phyloP scores from a whole-genome alignment of 2,329 filamentous ascomycete genomes.

The Fusarium sp. region DNA sequence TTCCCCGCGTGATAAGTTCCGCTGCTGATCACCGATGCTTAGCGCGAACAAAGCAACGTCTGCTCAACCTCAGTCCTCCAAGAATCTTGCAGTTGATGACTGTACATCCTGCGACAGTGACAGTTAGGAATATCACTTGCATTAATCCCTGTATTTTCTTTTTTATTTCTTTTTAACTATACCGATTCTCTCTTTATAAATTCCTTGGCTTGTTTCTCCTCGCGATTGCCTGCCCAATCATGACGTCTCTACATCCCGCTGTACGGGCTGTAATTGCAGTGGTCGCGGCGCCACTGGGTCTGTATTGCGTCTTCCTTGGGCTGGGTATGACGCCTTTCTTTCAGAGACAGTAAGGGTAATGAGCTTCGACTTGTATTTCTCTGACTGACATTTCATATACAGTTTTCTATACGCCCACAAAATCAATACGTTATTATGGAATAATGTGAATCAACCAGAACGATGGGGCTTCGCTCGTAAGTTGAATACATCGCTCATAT shows the following conservation, averaged over 20 bases:
- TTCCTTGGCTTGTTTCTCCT: neutral
- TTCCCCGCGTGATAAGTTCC: slow-evolving; percentile 29
- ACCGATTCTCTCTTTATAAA: neutral
- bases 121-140: neutral
- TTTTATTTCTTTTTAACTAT: neutral
- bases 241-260: slow-evolving; percentile 42
- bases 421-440: slow-evolving; percentile 77
- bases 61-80: slow-evolving; percentile 43
- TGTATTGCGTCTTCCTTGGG: slow-evolving; percentile 76
- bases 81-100: slow-evolving; percentile 13
- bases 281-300: slow-evolving; percentile 67
- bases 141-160: neutral
- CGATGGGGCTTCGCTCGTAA: slow-evolving; percentile 87
- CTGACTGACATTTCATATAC: slow-evolving; percentile 23
- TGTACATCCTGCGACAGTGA: neutral
- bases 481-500: slow-evolving; percentile 21
- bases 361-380: too few species aligned
- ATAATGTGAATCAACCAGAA: slow-evolving; percentile 80
- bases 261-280: slow-evolving; percentile 58
- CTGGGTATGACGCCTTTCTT: slow-evolving; percentile 75
- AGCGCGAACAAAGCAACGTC: slow-evolving; percentile 42
- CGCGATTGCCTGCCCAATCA: slow-evolving; percentile 6
- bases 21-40: slow-evolving; percentile 34
- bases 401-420: slow-evolving; percentile 89
- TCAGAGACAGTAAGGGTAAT: slow-evolving; percentile 76